Percentiles rank a stretch among this genome's conserved stretches.
Conservation (phyloP, 192 early-diverging fungal species). For the Glomus cerebriforme region DNA sequence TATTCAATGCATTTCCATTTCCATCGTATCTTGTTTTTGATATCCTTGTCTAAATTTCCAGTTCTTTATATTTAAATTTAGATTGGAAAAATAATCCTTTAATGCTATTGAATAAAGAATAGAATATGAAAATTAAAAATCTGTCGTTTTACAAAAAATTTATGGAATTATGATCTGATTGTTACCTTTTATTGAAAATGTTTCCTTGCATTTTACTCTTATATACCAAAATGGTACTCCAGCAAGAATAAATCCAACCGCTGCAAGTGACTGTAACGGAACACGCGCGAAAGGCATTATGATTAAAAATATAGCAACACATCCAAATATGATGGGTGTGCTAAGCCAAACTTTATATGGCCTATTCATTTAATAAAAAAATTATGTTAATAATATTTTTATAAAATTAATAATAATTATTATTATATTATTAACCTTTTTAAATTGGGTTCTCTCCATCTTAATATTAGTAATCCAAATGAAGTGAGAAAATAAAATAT, state of each 20-base stretch:
- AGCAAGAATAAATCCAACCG: conserved; percentile 50
- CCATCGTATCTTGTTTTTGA: conserved; percentile 23
- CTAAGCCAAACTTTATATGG: conserved; percentile 72
- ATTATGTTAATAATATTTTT: background rate
- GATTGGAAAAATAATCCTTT: background rate
- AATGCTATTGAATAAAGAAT: background rate
- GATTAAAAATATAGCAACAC: conserved; percentile 61
- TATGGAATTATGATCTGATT: background rate
- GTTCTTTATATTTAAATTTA: background rate
- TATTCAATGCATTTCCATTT: conserved; percentile 11
- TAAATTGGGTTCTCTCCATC: conserved; percentile 65
- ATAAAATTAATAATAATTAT: background rate
- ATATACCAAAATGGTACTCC: conserved; percentile 55
- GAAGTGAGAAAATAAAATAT: conserved; percentile 49
- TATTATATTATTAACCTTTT: conserved; percentile 29
- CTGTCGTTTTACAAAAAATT: background rate
- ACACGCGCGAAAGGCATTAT: conserved; percentile 59
- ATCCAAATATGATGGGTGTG: conserved; percentile 68
- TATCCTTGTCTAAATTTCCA: conserved; percentile 18
- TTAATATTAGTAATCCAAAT: conserved; percentile 39
- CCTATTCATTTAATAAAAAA: conserved; percentile 39
- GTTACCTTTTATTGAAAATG: conserved; percentile 17
- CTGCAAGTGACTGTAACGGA: conserved; percentile 51
- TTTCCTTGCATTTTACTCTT: conserved; percentile 20
- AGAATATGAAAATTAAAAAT: background rate